A percentile compares a stretch with the other conserved stretches of the same genome.
These are phyloP conservation scores for Hypoxylon cercidicola DNA, from an alignment of 495 filamentous ascomycete genomes.

Conservation along the genomic window DNA sequence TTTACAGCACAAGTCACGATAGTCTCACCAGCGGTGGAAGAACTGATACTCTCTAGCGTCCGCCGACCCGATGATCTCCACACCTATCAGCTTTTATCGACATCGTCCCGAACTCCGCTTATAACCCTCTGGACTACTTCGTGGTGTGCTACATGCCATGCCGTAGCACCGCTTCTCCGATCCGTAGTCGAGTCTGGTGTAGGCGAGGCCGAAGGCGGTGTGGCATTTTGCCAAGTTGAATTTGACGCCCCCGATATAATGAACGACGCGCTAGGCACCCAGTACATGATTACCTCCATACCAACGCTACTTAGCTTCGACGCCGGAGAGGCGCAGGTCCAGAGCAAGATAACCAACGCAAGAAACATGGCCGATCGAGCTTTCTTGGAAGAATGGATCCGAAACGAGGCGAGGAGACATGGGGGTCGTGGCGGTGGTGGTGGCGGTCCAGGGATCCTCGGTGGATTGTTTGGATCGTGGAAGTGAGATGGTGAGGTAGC, in stretches of 20 bases:
- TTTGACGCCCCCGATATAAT: constrained; percentile 69
- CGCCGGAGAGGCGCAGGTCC: constrained; percentile 65
- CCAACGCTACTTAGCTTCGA: constrained; percentile 76
- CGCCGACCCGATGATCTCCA: constrained; percentile 69
- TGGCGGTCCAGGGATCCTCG: constrained; percentile 48
- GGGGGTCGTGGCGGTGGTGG: constrained; percentile 58
- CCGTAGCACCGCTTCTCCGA: constrained; percentile 63
- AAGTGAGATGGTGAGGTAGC: constrained; percentile 11
- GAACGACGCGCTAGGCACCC: constrained; percentile 61
- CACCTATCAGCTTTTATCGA: constrained; percentile 67
- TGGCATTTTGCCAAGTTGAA: constrained; percentile 71
- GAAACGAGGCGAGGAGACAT: constrained; percentile 63
- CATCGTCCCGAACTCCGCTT: constrained; percentile 66
- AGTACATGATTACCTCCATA: constrained; percentile 70
- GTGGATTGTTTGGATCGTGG: constrained; percentile 57
- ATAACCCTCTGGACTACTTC: constrained; percentile 77
- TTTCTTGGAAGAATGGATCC: constrained; percentile 70
- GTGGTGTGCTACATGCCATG: constrained; percentile 69
- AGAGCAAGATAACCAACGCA: constrained; percentile 64
- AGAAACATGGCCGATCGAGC: constrained; percentile 62
- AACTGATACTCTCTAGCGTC: constrained; percentile 52
- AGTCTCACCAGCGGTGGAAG: not conserved
- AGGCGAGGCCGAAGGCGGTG: constrained; percentile 68
- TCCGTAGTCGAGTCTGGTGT: constrained; percentile 64
- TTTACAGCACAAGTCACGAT: not conserved